Conservation (phyloP, 176 grass and related monocot species). For the Areca catechu region DNA sequence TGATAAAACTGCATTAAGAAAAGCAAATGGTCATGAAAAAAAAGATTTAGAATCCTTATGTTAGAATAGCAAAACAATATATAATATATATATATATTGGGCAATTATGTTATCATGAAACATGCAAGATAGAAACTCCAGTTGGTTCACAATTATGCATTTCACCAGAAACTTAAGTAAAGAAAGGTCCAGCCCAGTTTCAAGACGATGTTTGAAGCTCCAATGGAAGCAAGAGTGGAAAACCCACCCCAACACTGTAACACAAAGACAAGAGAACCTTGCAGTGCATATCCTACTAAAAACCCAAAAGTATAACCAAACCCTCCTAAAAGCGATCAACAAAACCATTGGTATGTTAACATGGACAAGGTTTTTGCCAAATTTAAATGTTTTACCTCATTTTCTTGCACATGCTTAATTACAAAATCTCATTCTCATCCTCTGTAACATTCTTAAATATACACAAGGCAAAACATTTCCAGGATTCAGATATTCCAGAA, state of each 20-base stretch:
- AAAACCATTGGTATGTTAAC: neutral
- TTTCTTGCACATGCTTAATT: neutral
- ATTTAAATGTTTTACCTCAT: neutral
- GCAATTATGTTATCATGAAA: too few relatives aligned
- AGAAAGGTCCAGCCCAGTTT: too few relatives aligned
- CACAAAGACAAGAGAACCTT: too few relatives aligned
- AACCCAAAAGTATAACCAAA: neutral
- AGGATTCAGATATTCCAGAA: too few relatives aligned
- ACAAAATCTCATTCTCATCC: neutral
- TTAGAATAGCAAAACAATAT: slow-evolving; percentile 11
- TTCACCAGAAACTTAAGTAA: too few relatives aligned
- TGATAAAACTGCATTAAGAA: slow-evolving; percentile 26
- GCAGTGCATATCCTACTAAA: neutral
- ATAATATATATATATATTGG: too few relatives aligned
- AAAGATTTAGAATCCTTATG: neutral
- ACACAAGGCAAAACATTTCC: too few relatives aligned
- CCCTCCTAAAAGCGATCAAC: neutral
- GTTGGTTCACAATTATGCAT: too few relatives aligned
- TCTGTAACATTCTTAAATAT: neutral
- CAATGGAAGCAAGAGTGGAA: too few relatives aligned
- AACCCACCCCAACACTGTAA: too few relatives aligned
- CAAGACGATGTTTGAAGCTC: too few relatives aligned
- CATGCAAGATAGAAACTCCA: too few relatives aligned
- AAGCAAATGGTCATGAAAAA: slow-evolving; percentile 5
- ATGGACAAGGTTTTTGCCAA: neutral